phyloP scores from a whole-genome alignment of 352 stramenopile genomes.

The Phytophthora pluvialis region DNA sequence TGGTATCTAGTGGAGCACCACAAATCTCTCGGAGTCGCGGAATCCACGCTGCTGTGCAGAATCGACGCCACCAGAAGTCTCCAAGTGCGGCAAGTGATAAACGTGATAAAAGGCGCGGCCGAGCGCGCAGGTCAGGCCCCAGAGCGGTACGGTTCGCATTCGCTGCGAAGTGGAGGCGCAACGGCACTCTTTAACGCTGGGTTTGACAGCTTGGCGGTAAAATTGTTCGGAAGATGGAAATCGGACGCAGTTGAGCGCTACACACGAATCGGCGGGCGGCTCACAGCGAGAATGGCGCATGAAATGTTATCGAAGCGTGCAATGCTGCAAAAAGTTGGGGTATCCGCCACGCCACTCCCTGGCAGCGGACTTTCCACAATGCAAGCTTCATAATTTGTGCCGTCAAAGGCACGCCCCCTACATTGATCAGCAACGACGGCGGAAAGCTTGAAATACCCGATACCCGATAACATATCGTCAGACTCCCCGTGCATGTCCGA shows the following conservation, averaged over 20 bases:
- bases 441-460: too few species aligned
- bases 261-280: not conserved
- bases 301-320: not conserved
- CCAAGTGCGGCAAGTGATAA: not conserved
- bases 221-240: not conserved
- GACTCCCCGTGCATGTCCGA: too few species aligned
- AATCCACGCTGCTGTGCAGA: slow-evolving; percentile 2
- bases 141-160: slow-evolving; percentile 2
- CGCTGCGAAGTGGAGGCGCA: not conserved
- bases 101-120: not conserved
- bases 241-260: not conserved
- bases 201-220: not conserved
- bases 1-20: slow-evolving; percentile 10
- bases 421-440: too few species aligned
- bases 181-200: not conserved
- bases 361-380: too few species aligned
- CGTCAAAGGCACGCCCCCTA: too few species aligned
- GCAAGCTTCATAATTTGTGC: too few species aligned
- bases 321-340: not conserved
- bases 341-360: not conserved
- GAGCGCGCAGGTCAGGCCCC: not conserved
- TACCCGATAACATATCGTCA: too few species aligned
- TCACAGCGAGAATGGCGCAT: not conserved
- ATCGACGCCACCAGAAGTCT: not conserved
- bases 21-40: not conserved